Evolutionary conservation across 2,329 filamentous ascomycete species (phyloP).

Genomic region (Neofusicoccum parvum): DNA sequence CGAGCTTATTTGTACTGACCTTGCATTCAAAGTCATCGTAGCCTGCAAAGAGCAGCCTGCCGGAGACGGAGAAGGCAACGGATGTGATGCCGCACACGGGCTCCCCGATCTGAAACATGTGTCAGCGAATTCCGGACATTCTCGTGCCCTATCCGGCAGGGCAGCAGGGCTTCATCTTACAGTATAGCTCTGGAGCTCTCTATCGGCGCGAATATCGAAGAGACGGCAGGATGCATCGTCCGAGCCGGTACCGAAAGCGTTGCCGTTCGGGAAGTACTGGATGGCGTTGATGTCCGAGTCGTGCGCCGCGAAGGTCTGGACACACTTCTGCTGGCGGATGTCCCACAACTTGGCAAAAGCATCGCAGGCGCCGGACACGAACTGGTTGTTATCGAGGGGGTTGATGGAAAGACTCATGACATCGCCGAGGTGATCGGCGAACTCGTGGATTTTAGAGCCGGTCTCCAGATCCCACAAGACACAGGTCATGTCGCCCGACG

Average conservation of each 20-base stretch:
- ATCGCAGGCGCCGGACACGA: slow-evolving; percentile 98
- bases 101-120: slow-evolving; percentile 76
- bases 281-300: slow-evolving; percentile 99
- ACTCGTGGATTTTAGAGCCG: slow-evolving; percentile 94
- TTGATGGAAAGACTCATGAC: slow-evolving; percentile 99
- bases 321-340: slow-evolving; percentile 95
- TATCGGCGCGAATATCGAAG: slow-evolving; percentile 95
- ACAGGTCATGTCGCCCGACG: slow-evolving; percentile 98
- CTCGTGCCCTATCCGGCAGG: background rate
- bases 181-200: slow-evolving; percentile 71
- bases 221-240: slow-evolving; percentile 96
- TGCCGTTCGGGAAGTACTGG: slow-evolving; percentile 98
- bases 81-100: slow-evolving; percentile 98
- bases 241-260: slow-evolving; percentile 96
- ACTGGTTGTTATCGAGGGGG: slow-evolving; percentile 98
- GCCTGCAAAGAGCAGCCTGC: slow-evolving; percentile 89
- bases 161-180: slow-evolving; percentile 43
- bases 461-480: slow-evolving; percentile 99
- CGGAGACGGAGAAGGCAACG: slow-evolving; percentile 95
- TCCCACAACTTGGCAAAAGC: slow-evolving; percentile 99
- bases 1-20: slow-evolving; percentile 58
- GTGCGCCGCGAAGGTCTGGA: slow-evolving; percentile 97
- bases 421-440: slow-evolving; percentile 95
- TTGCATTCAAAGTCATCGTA: slow-evolving; percentile 99
- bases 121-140: slow-evolving; percentile 9